Base-by-base conservation (phyloP, 208 protist genomes). In the Leishmania lainsoni region DNA sequence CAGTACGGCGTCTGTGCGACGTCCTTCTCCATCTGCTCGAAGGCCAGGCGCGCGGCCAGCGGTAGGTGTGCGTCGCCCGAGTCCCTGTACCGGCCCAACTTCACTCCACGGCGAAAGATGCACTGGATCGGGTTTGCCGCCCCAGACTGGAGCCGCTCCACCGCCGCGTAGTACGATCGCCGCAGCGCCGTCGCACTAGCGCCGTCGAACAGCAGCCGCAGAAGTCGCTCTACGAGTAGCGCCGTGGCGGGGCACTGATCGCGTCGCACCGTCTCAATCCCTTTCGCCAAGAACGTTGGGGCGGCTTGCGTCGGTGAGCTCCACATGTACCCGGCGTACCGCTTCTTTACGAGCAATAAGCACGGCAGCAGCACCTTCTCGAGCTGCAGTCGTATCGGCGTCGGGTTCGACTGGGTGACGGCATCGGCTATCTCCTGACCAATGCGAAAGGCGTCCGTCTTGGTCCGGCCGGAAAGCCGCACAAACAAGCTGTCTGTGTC, bases 341-440 rank as follows among this genome's bases (percentile, higher is more conserved):
- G 94, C 94, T 99, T 99, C 92, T 99, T 99, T 71, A 96, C 98
- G 79, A 99, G 99, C 17, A 99, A 91, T 74, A 99, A 88, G 83
- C 99, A 99, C n/a, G 99, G 99, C 72, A 95, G 98, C 81, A 99
- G 99, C 22, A 99, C 97, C 89, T 99, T 99, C 89, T 99, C 99
- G 76, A 99, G 99, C 89, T 99, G 98, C 52, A 99, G 93, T 49
- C 95, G 96, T 66, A 99, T 98, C 29, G 99, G 99, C 29, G 83
- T 86, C 22, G 94, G 91, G 79, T 98, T 96, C 0, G 99, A 94
- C 1, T 98, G 99, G 48, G 99, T 98, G 65, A 98, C 89, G 26
- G 95, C 95, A 42, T 86, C 76, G 42, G 97, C 94, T 81, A 98
- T 98, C 61, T 87, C 81, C 49, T 89, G 81, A 22, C 89, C 94